A percentile compares a stretch with the other conserved stretches of the same genome.
Conservation (phyloP, 164 flowering plant genomes). For the Vitis labrusca region DNA sequence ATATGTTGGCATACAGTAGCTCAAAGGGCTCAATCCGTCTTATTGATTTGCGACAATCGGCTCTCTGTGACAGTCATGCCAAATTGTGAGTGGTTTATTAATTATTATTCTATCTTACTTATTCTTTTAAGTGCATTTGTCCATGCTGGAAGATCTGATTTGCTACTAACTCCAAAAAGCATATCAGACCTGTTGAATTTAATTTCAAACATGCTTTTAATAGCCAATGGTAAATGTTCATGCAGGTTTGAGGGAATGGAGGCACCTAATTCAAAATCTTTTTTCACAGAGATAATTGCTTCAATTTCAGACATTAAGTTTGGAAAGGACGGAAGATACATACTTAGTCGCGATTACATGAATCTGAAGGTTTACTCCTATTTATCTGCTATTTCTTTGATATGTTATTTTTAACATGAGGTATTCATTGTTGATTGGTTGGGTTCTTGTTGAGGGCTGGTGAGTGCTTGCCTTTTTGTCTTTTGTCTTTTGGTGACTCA, state of each 20-base stretch:
- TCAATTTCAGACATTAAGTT: slow-evolving; percentile 94
- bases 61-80: slow-evolving; percentile 88
- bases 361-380: slow-evolving; percentile 73
- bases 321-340: slow-evolving; percentile 82
- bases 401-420: neutral
- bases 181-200: too few species aligned
- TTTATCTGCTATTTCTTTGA: neutral
- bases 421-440: too few species aligned
- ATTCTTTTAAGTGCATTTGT: neutral
- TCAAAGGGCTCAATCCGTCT: slow-evolving; percentile 96
- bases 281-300: slow-evolving; percentile 94
- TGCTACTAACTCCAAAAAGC: too few species aligned
- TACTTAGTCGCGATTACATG: slow-evolving; percentile 96
- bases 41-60: slow-evolving; percentile 96
- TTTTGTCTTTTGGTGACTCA: too few species aligned
- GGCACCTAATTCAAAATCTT: slow-evolving; percentile 91
- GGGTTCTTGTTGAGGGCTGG: too few species aligned
- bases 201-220: too few species aligned
- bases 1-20: slow-evolving; percentile 91
- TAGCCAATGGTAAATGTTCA: neutral
- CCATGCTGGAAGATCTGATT: too few species aligned
- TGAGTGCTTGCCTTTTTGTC: too few species aligned
- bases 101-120: neutral
- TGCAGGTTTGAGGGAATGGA: slow-evolving; percentile 92
- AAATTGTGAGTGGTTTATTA: slow-evolving; percentile 63